phyloP scores from a whole-genome alignment of 768 basidiomycete genomes.

The Rhodotorula diobovata region DNA sequence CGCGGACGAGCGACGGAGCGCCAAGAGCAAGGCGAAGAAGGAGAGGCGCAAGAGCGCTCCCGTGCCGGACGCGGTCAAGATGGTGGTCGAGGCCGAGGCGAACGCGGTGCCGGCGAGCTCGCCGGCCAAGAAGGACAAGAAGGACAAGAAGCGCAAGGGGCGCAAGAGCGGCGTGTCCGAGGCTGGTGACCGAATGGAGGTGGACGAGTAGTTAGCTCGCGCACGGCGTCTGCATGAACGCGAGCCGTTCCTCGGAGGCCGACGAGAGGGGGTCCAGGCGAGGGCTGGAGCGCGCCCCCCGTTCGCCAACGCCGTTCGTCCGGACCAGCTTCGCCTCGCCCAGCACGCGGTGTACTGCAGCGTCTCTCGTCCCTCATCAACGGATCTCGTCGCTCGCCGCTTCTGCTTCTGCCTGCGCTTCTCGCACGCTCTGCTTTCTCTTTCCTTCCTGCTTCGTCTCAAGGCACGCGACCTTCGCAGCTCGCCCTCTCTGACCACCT shows the following conservation, averaged over 20 bases:
- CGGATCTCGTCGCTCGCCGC: too few relatives aligned
- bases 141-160: neutral
- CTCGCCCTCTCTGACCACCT: neutral
- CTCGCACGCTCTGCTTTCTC: neutral
- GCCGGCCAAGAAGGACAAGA: constrained; percentile 6
- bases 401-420: too few relatives aligned
- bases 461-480: neutral
- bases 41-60: constrained; percentile 16
- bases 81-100: constrained; percentile 12
- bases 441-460: too few relatives aligned
- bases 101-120: neutral
- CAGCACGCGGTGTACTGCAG: too few relatives aligned
- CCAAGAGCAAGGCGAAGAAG: constrained; percentile 2
- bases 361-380: neutral
- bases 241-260: neutral
- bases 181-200: constrained; percentile 30
- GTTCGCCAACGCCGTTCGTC: neutral
- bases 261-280: neutral
- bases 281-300: neutral
- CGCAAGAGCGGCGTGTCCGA: constrained; percentile 5
- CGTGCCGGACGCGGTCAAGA: neutral
- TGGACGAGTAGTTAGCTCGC: constrained; percentile 13
- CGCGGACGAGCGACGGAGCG: constrained; percentile 14
- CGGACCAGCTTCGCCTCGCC: too few relatives aligned
- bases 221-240: neutral